Conservation (phyloP, 2,329 filamentous ascomycete genomes). For the Aspergillus glaucus region DNA sequence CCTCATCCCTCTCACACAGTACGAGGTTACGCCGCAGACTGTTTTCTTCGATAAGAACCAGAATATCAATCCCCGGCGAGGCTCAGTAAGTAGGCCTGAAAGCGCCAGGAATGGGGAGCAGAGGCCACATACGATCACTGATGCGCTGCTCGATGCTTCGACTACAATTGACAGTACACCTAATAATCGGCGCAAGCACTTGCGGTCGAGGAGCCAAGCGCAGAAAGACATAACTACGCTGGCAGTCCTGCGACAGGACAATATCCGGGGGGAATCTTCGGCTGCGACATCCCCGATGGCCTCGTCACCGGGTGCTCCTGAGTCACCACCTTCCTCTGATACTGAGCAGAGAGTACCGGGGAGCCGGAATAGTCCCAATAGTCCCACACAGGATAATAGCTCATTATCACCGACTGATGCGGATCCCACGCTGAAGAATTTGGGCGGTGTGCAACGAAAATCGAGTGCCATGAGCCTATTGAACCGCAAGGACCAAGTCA, state of each 20-base stretch:
- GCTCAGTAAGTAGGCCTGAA: constrained; percentile 18
- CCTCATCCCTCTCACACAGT: constrained; percentile 66
- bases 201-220: constrained; percentile 35
- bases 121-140: constrained; percentile 70
- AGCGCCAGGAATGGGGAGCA: constrained; percentile 30
- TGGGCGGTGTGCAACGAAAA: constrained; percentile 32
- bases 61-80: constrained; percentile 40
- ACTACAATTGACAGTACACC: constrained; percentile 70
- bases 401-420: constrained; percentile 24
- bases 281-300: constrained; percentile 26
- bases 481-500: constrained; percentile 51
- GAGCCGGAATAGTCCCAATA: constrained; percentile 18
- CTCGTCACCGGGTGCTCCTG: constrained; percentile 30
- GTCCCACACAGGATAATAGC: constrained; percentile 21
- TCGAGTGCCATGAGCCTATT: constrained; percentile 56
- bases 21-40: constrained; percentile 76
- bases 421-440: constrained; percentile 22
- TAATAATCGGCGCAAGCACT: constrained; percentile 40
- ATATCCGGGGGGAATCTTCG: constrained; percentile 20
- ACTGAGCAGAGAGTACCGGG: constrained; percentile 25
- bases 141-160: constrained; percentile 85
- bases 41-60: constrained; percentile 82
- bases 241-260: constrained; percentile 15
- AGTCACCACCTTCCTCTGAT: constrained; percentile 28
- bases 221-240: constrained; percentile 25